Percentiles rank a stretch among this genome's conserved stretches.
phyloP scores from a whole-genome alignment of 2,329 filamentous ascomycete genomes.

The Trichoderma hamatum region DNA sequence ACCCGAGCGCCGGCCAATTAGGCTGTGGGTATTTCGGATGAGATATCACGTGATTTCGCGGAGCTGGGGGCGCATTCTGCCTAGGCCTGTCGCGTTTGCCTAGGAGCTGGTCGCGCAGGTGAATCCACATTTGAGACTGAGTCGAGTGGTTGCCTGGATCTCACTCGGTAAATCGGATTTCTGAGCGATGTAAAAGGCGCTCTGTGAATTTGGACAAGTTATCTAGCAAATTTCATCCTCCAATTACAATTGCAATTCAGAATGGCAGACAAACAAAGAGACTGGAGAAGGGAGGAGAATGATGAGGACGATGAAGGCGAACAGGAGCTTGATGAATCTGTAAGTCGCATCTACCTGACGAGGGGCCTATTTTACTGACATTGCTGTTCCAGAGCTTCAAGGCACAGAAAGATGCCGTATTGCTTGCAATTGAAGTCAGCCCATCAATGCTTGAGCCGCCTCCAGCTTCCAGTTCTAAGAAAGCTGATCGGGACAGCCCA shows the following conservation, averaged over 20 bases:
- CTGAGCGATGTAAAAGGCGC: not conserved
- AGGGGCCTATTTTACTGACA: not conserved
- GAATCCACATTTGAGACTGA: slow-evolving; percentile 25
- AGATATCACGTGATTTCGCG: slow-evolving; percentile 40
- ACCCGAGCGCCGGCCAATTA: slow-evolving; percentile 34
- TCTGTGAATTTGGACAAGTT: not conserved
- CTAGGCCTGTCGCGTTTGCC: slow-evolving; percentile 38
- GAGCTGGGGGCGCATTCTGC: slow-evolving; percentile 32
- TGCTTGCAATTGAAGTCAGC: slow-evolving; percentile 93
- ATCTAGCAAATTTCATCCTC: not conserved
- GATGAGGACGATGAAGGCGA: slow-evolving; percentile 70
- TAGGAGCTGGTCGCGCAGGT: slow-evolving; percentile 30
- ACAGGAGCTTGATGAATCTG: slow-evolving; percentile 63
- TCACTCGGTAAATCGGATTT: not conserved
- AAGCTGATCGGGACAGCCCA: slow-evolving; percentile 76
- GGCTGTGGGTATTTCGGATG: slow-evolving; percentile 30
- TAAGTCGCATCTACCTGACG: slow-evolving; percentile 40
- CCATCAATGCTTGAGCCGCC: slow-evolving; percentile 78
- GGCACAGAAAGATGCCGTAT: slow-evolving; percentile 92
- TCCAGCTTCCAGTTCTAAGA: slow-evolving; percentile 67
- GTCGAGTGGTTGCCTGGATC: slow-evolving; percentile 6
- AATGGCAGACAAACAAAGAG: slow-evolving; percentile 43
- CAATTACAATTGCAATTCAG: not conserved
- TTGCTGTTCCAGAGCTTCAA: slow-evolving; percentile 72
- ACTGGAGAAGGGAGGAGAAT: slow-evolving; percentile 55